Evolutionary conservation across 2,329 filamentous ascomycete species (phyloP).

Genomic region (Calonectria honghensis): DNA sequence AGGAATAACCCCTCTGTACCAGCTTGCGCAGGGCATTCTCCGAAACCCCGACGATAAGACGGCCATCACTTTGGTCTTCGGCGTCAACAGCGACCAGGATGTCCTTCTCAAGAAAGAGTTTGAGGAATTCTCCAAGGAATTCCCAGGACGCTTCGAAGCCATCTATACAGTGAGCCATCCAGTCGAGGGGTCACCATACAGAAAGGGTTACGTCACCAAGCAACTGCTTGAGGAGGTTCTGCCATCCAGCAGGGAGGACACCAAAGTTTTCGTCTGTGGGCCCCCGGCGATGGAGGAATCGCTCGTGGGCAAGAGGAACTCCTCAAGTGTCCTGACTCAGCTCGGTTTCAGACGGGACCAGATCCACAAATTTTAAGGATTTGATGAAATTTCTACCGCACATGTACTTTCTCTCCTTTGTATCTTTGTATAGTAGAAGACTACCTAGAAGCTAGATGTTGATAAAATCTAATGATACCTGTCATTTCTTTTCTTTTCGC

Average conservation of each 20-base stretch:
- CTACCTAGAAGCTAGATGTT: background rate
- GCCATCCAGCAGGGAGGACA: slow-evolving; percentile 59
- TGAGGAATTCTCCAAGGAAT: slow-evolving; percentile 69
- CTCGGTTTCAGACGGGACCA: slow-evolving; percentile 75
- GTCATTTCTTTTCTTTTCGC: background rate
- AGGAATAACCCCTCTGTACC: slow-evolving; percentile 83
- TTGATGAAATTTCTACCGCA: background rate
- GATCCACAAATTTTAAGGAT: slow-evolving; percentile 73
- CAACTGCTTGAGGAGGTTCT: slow-evolving; percentile 72
- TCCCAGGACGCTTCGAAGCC: slow-evolving; percentile 74
- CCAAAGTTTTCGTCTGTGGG: slow-evolving; percentile 81
- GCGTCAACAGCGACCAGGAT: slow-evolving; percentile 79
- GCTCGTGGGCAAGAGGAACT: slow-evolving; percentile 67
- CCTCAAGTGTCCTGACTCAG: slow-evolving; percentile 71
- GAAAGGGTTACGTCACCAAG: slow-evolving; percentile 75
- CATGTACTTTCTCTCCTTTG: background rate
- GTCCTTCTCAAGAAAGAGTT: slow-evolving; percentile 74
- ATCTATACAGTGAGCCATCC: slow-evolving; percentile 75
- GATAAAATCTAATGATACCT: background rate
- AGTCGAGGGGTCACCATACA: slow-evolving; percentile 61
- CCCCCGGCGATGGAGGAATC: slow-evolving; percentile 80
- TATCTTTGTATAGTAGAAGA: background rate
- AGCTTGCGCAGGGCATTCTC: slow-evolving; percentile 78
- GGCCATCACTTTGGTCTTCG: slow-evolving; percentile 78
- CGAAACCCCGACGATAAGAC: slow-evolving; percentile 77